Evolutionary conservation across 83 land plant species (phyloP).

Genomic region (Larix sibirica): DNA sequence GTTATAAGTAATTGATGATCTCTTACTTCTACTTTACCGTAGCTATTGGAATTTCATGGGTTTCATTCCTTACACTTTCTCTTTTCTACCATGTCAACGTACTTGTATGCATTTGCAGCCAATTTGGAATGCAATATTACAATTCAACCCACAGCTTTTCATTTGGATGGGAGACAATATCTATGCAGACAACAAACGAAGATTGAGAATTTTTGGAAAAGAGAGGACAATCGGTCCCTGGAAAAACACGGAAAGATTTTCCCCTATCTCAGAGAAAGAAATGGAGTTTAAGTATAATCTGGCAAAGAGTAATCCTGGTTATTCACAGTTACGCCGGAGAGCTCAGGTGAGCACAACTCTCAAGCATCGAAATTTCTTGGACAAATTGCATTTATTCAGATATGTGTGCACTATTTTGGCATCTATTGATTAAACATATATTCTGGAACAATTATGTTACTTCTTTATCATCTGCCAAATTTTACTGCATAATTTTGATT

Average conservation of each 20-base stretch:
- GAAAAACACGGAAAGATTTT: slow-evolving; percentile 76
- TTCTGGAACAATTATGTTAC: neutral
- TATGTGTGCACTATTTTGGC: neutral
- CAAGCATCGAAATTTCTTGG: neutral
- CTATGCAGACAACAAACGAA: slow-evolving; percentile 71
- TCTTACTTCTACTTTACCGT: neutral
- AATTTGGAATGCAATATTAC: slow-evolving; percentile 68
- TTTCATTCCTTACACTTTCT: neutral
- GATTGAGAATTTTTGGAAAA: slow-evolving; percentile 54
- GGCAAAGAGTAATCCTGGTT: slow-evolving; percentile 66
- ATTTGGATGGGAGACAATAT: slow-evolving; percentile 94
- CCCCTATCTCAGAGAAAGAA: slow-evolving; percentile 57
- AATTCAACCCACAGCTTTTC: slow-evolving; percentile 76
- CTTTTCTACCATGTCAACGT: neutral
- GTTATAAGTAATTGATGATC: neutral
- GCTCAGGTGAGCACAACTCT: slow-evolving; percentile 37
- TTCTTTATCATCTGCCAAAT: neutral
- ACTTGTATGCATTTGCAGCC: slow-evolving; percentile 40
- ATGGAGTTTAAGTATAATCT: slow-evolving; percentile 50
- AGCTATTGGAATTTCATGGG: neutral
- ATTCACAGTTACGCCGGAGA: slow-evolving; percentile 42
- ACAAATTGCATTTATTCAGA: neutral
- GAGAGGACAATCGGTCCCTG: slow-evolving; percentile 84
- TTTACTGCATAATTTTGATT: neutral
- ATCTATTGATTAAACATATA: neutral